Percentiles rank a stretch among this genome's conserved stretches.
phyloP scores from a whole-genome alignment of 2,329 filamentous ascomycete species.

The Colletotrichum coccodes region DNA sequence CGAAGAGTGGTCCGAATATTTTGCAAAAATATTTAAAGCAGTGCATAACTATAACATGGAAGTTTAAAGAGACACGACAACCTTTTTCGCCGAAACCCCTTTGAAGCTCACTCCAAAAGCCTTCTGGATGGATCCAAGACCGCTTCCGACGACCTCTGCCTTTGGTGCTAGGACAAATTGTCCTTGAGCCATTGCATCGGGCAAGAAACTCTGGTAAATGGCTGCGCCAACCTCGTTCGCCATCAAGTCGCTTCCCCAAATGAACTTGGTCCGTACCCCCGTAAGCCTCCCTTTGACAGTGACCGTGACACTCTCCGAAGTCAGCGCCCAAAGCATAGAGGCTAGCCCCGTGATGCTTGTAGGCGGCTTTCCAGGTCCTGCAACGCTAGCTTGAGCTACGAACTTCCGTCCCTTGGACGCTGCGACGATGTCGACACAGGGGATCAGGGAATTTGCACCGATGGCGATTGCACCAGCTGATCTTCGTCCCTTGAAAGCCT shows the following conservation, averaged over 20 bases:
- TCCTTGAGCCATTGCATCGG: constrained; percentile 36
- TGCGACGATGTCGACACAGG: constrained; percentile 2
- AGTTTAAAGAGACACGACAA: constrained; percentile 33
- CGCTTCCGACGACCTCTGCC: constrained; percentile 37
- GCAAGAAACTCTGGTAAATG: constrained; percentile 38
- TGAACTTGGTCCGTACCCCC: constrained; percentile 44
- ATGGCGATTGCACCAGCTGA: constrained; percentile 33
- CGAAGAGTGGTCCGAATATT: no score
- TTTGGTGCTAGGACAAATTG: constrained; percentile 36
- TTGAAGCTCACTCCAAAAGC: constrained; percentile 36
- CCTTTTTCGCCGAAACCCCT: constrained; percentile 40
- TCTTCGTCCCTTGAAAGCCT: constrained; percentile 37
- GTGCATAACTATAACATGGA: no score
- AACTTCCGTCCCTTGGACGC: constrained; percentile 15
- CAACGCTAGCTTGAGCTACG: constrained; percentile 16
- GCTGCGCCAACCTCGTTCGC: constrained; percentile 38
- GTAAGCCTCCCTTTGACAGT: constrained; percentile 38
- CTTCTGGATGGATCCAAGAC: constrained; percentile 37
- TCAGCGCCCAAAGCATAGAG: not conserved
- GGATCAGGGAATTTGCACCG: constrained; percentile 1
- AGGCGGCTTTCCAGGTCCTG: not conserved
- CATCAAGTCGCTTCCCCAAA: constrained; percentile 38
- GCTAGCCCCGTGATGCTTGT: not conserved
- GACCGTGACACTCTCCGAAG: not conserved
- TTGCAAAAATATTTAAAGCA: no score